Evolutionary conservation across 306 rosid species (phyloP).

Genomic region (Pyrus betulifolia): DNA sequence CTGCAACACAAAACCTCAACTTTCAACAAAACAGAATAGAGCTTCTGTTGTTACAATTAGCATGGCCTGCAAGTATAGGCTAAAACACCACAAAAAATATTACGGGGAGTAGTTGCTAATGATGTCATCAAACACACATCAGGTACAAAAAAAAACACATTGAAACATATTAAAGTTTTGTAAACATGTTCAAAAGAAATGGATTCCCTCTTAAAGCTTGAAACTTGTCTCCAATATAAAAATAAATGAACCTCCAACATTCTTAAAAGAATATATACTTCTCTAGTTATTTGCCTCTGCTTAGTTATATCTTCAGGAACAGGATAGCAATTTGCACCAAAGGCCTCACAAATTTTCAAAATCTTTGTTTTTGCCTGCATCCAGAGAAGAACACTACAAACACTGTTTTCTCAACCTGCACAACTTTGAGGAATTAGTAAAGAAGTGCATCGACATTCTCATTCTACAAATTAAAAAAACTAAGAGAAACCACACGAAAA

Average conservation of each 20-base stretch:
- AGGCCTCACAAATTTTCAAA: constrained; percentile 94
- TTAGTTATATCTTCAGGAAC: constrained; percentile 91
- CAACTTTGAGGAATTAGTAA: constrained; percentile 5
- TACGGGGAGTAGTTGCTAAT: background rate
- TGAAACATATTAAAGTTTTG: background rate
- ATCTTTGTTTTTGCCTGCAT: constrained; percentile 90
- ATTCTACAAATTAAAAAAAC: background rate
- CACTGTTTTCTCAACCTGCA: constrained; percentile 90
- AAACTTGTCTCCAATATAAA: background rate
- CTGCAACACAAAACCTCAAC: constrained; percentile 32
- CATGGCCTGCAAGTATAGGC: constrained; percentile 1
- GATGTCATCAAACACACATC: background rate
- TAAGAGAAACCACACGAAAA: background rate
- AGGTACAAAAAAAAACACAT: background rate
- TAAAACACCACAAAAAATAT: background rate
- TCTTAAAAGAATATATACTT: constrained; percentile 45
- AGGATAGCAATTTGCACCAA: constrained; percentile 95
- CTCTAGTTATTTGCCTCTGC: constrained; percentile 88
- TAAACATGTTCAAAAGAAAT: background rate
- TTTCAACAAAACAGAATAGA: background rate
- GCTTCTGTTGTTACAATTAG: background rate
- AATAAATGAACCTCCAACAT: background rate
- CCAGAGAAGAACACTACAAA: constrained; percentile 95
- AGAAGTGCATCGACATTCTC: background rate
- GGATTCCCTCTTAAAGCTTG: constrained; percentile 16